Conservation (phyloP, 306 rosid genomes). For the Vigna angularis region DNA sequence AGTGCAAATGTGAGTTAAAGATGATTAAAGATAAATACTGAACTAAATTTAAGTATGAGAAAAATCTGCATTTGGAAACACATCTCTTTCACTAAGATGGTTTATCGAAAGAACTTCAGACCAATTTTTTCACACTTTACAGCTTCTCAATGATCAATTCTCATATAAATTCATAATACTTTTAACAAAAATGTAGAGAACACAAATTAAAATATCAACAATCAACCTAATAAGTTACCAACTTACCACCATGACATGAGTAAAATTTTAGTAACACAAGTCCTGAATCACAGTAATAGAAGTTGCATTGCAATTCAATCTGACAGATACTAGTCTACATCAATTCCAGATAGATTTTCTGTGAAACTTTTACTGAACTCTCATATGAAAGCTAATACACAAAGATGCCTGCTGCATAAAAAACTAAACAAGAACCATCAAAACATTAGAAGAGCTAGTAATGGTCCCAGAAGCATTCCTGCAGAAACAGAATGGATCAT, state of each 20-base stretch:
- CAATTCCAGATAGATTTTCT: not conserved
- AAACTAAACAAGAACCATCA: not conserved
- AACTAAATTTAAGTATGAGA: not conserved
- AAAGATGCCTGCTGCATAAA: not conserved
- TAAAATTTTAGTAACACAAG: not conserved
- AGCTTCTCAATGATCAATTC: not conserved
- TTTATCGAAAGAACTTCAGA: slow-evolving; percentile 17
- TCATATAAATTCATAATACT: not conserved
- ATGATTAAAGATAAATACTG: not conserved
- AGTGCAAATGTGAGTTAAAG: too few relatives aligned
- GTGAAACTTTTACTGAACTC: not conserved
- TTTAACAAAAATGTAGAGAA: not conserved
- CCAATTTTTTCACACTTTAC: not conserved
- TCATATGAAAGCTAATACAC: slow-evolving; percentile 5
- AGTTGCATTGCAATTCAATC: not conserved
- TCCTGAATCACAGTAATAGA: not conserved
- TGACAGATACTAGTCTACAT: not conserved
- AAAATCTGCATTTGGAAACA: slow-evolving; percentile 1
- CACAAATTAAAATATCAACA: not conserved
- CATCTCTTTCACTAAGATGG: not conserved
- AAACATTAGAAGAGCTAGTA: not conserved
- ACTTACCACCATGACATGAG: not conserved
- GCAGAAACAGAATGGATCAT: not conserved
- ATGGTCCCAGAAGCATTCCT: not conserved
- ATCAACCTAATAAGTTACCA: not conserved